These are phyloP conservation scores for Hanseniaspora mollemarum DNA, from an alignment of 805 yeast species.

Conservation along the genomic window DNA sequence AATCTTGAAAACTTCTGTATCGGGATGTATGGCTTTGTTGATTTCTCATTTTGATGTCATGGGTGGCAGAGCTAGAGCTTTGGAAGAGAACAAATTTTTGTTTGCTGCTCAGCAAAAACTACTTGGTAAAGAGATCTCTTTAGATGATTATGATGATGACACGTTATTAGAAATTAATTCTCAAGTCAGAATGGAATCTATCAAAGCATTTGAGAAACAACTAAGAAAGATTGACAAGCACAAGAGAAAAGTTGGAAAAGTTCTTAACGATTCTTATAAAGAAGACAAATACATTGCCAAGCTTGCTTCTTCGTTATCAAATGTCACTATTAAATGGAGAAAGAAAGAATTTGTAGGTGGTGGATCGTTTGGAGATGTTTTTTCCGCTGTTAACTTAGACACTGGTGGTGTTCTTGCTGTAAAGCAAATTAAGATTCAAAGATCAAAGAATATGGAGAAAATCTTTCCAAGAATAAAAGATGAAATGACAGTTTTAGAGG, in stretches of 20 bases:
- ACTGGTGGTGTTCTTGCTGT: slow-evolving; percentile 96
- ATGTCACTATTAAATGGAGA: slow-evolving; percentile 92
- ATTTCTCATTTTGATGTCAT: slow-evolving; percentile 95
- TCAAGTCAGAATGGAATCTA: slow-evolving; percentile 55
- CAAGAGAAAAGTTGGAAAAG: slow-evolving; percentile 59
- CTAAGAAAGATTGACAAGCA: slow-evolving; percentile 35
- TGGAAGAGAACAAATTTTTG: slow-evolving; percentile 43
- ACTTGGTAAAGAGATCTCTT: slow-evolving; percentile 25
- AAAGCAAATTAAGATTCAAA: slow-evolving; percentile 85
- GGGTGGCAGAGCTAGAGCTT: slow-evolving; percentile 84
- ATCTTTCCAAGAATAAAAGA: slow-evolving; percentile 83
- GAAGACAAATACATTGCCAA: slow-evolving; percentile 80
- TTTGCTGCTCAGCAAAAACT: slow-evolving; percentile 27
- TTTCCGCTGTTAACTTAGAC: slow-evolving; percentile 81
- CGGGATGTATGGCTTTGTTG: slow-evolving; percentile 84
- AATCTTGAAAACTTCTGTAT: slow-evolving; percentile 65
- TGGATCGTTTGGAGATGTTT: slow-evolving; percentile 91
- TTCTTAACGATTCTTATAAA: slow-evolving; percentile 73
- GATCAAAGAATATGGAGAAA: slow-evolving; percentile 69
- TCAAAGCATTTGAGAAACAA: slow-evolving; percentile 49
- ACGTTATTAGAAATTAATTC: slow-evolving; percentile 47
- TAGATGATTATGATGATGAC: slow-evolving; percentile 43
- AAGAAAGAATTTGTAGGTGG: slow-evolving; percentile 89
- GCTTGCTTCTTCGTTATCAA: slow-evolving; percentile 77
- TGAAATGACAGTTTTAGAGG: slow-evolving; percentile 92